Percentiles rank a stretch among this genome's conserved stretches.
These are phyloP conservation scores for Borovskyia barvae DNA, from an alignment of 208 protist species.

Conservation along the genomic window DNA sequence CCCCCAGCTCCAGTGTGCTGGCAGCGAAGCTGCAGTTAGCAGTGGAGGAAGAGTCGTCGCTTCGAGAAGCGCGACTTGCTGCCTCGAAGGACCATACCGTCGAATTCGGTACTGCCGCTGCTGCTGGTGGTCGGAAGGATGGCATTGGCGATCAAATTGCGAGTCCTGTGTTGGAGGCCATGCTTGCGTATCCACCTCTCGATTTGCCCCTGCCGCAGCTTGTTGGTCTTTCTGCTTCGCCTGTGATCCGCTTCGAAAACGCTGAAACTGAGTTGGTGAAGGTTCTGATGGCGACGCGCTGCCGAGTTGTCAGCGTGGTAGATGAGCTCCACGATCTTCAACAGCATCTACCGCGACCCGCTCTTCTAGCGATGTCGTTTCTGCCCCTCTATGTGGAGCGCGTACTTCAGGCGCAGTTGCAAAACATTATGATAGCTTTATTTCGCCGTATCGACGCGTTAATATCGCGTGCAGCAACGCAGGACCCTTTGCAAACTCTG, in stretches of 20 bases:
- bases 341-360: background rate
- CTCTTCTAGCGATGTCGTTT: conserved; percentile 10
- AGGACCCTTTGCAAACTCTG: background rate
- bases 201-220: conserved; percentile 29
- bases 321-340: conserved; percentile 1
- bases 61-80: background rate
- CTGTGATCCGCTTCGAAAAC: conserved; percentile 15
- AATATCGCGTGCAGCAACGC: background rate
- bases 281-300: conserved; percentile 3
- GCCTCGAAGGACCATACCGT: background rate
- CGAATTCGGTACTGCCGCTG: background rate
- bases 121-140: background rate
- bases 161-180: conserved; percentile 14
- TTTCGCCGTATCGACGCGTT: conserved; percentile 7
- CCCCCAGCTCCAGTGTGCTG: background rate
- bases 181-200: background rate
- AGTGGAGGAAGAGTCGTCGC: background rate
- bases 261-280: conserved; percentile 12
- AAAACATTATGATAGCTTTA: background rate
- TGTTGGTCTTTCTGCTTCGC: conserved; percentile 56
- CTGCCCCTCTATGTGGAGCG: conserved; percentile 7
- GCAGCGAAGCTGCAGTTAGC: background rate
- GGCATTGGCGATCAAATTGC: background rate
- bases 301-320: conserved; percentile 8
- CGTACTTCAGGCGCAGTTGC: conserved; percentile 6